These are phyloP conservation scores for Wallemia ichthyophaga DNA, from an alignment of 1,284 basidiomycete genomes.

Conservation along the genomic window DNA sequence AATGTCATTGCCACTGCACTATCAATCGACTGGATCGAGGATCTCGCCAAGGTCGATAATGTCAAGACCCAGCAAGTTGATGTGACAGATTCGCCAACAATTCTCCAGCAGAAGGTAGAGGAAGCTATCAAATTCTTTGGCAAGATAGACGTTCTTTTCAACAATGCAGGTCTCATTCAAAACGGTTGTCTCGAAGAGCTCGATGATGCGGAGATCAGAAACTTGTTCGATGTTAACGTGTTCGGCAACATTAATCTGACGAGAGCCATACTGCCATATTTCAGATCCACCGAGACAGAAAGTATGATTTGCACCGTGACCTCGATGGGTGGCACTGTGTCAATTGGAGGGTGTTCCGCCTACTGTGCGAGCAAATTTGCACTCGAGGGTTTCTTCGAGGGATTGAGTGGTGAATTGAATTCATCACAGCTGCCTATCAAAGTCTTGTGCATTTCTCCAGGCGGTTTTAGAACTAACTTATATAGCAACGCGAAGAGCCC, in stretches of 20 bases:
- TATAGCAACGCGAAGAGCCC: neutral
- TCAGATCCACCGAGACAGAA: conserved; percentile 6
- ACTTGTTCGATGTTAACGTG: conserved; percentile 10
- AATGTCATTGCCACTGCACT: neutral
- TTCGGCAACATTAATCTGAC: conserved; percentile 11
- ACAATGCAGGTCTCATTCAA: conserved; percentile 12
- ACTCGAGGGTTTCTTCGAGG: neutral
- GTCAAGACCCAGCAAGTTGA: conserved; percentile 12
- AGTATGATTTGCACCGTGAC: neutral
- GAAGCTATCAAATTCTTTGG: conserved; percentile 8
- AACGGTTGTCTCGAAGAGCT: conserved; percentile 8
- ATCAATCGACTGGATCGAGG: neutral
- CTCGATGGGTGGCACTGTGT: neutral
- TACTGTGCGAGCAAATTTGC: neutral
- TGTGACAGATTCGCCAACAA: conserved; percentile 10
- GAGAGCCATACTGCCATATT: conserved; percentile 8
- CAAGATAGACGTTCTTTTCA: conserved; percentile 12
- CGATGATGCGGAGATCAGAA: conserved; percentile 6
- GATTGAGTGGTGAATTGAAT: too few species aligned
- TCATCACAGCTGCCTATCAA: too few species aligned
- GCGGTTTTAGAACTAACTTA: neutral
- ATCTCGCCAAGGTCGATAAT: neutral
- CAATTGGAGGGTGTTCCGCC: neutral
- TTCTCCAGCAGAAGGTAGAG: conserved; percentile 4
- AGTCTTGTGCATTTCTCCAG: too few species aligned